Evolutionary conservation across 192 early-diverging fungal species (phyloP).

Genomic region (Pilaira anomala): DNA sequence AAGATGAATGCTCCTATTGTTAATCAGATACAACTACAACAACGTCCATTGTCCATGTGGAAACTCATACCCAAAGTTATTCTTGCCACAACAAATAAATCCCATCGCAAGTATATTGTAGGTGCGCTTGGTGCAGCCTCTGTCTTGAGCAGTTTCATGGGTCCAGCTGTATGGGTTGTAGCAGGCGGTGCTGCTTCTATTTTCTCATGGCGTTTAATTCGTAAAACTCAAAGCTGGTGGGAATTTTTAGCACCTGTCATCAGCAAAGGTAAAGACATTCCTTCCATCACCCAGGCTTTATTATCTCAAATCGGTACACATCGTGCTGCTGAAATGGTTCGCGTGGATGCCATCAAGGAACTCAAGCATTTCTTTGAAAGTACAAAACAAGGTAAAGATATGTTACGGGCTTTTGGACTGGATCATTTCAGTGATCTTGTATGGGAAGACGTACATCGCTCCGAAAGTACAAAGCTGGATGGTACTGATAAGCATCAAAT

Average conservation of each 20-base stretch:
- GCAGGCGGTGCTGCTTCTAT: constrained; percentile 16
- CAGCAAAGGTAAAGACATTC: background rate
- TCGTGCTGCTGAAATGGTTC: constrained; percentile 24
- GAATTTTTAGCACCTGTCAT: background rate
- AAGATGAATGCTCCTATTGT: no score
- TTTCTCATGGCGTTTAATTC: background rate
- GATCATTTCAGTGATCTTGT: constrained; percentile 3
- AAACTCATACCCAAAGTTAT: background rate
- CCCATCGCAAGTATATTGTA: background rate
- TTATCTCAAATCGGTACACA: constrained; percentile 13
- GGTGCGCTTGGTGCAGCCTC: constrained; percentile 1
- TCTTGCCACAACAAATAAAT: background rate
- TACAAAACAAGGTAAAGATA: constrained; percentile 2
- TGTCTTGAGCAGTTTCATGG: background rate
- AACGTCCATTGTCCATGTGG: constrained; percentile 10
- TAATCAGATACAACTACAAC: background rate
- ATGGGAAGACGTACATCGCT: constrained; percentile 7
- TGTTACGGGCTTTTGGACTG: constrained; percentile 5
- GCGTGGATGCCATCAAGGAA: constrained; percentile 1
- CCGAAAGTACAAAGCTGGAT: background rate
- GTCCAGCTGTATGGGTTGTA: constrained; percentile 8
- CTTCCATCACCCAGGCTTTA: background rate
- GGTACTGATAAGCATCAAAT: constrained; percentile 2
- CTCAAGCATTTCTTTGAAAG: constrained; percentile 4
- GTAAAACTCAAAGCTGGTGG: constrained; percentile 16